These are phyloP conservation scores for Physcia stellaris DNA, from an alignment of 495 filamentous ascomycete genomes.

Conservation along the genomic window DNA sequence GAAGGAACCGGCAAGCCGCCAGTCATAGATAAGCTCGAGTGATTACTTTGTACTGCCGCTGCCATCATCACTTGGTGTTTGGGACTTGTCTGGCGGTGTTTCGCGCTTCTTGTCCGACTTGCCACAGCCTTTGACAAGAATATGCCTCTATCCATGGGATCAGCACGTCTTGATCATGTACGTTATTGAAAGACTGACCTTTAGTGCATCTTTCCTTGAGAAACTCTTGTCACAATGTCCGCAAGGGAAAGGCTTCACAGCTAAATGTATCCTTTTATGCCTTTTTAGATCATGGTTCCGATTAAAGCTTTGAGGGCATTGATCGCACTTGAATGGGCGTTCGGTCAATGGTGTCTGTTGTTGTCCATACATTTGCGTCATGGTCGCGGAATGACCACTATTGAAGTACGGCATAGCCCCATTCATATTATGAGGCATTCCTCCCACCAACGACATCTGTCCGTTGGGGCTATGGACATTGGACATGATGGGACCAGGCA, in stretches of 20 bases:
- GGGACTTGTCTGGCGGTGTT: slow-evolving; percentile 6
- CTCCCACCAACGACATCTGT: slow-evolving; percentile 54
- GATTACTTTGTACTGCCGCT: slow-evolving; percentile 6
- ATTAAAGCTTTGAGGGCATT: slow-evolving; percentile 88
- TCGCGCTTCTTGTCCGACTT: slow-evolving; percentile 18
- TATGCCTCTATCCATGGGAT: slow-evolving; percentile 55
- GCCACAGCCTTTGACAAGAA: slow-evolving; percentile 88
- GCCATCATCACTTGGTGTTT: slow-evolving; percentile 11
- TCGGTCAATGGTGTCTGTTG: slow-evolving; percentile 47
- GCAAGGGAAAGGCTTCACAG: slow-evolving; percentile 92
- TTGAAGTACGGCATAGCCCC: slow-evolving; percentile 36
- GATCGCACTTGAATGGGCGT: slow-evolving; percentile 86
- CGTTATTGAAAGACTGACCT: slow-evolving; percentile 43
- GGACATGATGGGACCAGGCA: slow-evolving; percentile 61
- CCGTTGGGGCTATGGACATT: slow-evolving; percentile 61
- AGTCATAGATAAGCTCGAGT: no score
- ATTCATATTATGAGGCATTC: slow-evolving; percentile 33
- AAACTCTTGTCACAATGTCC: slow-evolving; percentile 91
- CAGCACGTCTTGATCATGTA: slow-evolving; percentile 11
- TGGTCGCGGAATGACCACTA: slow-evolving; percentile 42
- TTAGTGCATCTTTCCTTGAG: slow-evolving; percentile 89
- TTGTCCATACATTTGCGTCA: slow-evolving; percentile 39
- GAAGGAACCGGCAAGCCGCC: no score
- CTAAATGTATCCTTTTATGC: slow-evolving; percentile 88
- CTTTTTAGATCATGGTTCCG: slow-evolving; percentile 94